Conservation (phyloP, 805 yeast genomes). For the Blastobotrys chiropterorum region DNA sequence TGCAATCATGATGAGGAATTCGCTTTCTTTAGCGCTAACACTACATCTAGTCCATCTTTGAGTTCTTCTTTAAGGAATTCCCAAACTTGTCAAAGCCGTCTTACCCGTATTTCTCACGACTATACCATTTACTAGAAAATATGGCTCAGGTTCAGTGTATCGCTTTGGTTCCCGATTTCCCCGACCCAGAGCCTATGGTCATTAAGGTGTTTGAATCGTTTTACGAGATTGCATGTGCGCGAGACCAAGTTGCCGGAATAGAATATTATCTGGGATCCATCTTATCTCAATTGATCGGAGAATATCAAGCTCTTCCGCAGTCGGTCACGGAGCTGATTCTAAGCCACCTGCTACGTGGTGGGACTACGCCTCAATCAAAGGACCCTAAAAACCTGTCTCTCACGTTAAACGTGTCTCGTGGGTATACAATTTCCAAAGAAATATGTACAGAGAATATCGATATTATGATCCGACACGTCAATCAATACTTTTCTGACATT, state of each 20-base stretch:
- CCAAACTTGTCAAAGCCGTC: constrained; percentile 43
- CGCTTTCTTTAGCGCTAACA: too few relatives aligned
- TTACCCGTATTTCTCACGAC: constrained; percentile 56
- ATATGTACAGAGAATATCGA: constrained; percentile 68
- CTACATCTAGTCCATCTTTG: constrained; percentile 46
- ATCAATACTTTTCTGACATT: constrained; percentile 74
- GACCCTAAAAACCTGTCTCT: constrained; percentile 15
- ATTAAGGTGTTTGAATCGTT: constrained; percentile 53
- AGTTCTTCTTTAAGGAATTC: constrained; percentile 59
- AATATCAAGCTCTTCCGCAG: constrained; percentile 56
- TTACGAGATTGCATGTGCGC: constrained; percentile 45
- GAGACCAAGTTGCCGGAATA: constrained; percentile 43
- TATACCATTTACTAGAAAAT: constrained; percentile 56
- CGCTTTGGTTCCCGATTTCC: constrained; percentile 68
- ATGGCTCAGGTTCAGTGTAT: constrained; percentile 71
- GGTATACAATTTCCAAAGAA: constrained; percentile 56
- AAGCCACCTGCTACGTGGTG: constrained; percentile 49
- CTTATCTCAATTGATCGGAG: constrained; percentile 68
- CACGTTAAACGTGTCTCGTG: constrained; percentile 39
- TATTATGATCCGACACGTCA: constrained; percentile 65
- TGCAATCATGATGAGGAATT: too few relatives aligned
- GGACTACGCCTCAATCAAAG: constrained; percentile 20
- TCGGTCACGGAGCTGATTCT: constrained; percentile 56
- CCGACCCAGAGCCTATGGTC: constrained; percentile 51
- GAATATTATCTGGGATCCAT: constrained; percentile 63